A percentile compares a stretch with the other conserved stretches of the same genome.
Evolutionary conservation across 305 asterid genomes (phyloP).

Genomic region (Solanum chacoense): DNA sequence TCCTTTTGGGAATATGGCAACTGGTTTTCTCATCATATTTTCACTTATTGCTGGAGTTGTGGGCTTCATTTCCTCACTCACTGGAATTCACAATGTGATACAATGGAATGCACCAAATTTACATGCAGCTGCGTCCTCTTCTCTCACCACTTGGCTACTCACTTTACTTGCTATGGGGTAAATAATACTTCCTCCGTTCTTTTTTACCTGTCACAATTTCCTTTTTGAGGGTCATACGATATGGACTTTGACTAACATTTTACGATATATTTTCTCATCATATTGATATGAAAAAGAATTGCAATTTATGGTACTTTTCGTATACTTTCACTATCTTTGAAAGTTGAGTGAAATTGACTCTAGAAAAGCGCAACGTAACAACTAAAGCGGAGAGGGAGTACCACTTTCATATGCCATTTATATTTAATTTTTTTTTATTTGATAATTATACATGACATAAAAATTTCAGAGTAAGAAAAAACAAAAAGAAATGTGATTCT

Average conservation of each 20-base stretch:
- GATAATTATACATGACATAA: background rate
- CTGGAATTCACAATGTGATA: conserved; percentile 41
- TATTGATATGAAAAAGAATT: background rate
- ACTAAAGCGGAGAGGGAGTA: background rate
- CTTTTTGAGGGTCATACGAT: background rate
- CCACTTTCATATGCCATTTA: background rate
- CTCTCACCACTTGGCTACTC: conserved; percentile 55
- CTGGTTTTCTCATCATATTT: conserved; percentile 63
- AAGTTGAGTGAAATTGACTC: background rate
- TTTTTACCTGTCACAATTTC: background rate
- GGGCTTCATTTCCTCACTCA: conserved; percentile 65
- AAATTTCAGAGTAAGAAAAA: background rate
- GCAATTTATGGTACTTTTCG: background rate
- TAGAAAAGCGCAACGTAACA: background rate
- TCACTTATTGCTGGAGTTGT: conserved; percentile 78
- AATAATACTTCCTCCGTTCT: background rate
- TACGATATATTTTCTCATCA: background rate
- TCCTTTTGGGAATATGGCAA: conserved; percentile 87
- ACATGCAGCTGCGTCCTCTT: conserved; percentile 71
- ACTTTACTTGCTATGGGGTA: conserved; percentile 95
- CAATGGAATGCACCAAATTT: conserved; percentile 53
- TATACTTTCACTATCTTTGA: background rate
- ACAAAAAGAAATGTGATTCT: background rate
- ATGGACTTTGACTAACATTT: background rate
- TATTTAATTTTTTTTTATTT: too few relatives aligned